Evolutionary conservation across 805 yeast species (phyloP).

Genomic region (Spathaspora sp.): DNA sequence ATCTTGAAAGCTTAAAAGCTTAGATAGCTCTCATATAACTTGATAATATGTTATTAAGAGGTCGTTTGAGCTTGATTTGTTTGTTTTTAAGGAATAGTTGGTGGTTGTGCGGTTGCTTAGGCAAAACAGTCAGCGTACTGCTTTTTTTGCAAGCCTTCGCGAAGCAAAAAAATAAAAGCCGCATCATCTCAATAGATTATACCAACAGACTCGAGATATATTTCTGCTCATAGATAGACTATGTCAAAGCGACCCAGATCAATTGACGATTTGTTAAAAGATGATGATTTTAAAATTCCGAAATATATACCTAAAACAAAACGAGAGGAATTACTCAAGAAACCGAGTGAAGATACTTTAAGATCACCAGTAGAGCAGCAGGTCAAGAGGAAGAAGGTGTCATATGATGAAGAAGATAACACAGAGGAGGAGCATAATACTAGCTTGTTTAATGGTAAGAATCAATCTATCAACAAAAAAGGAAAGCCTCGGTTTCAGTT

Average conservation of each 20-base stretch:
- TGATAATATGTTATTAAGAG: too few species aligned
- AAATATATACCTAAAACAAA: constrained; percentile 18
- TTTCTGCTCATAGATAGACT: neutral
- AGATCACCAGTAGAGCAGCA: constrained; percentile 3
- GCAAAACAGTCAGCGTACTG: too few species aligned
- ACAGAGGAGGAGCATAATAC: neutral
- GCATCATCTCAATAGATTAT: neutral
- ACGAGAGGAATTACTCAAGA: constrained; percentile 6
- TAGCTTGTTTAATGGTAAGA: neutral
- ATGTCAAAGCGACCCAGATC: constrained; percentile 24
- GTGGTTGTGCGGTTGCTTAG: too few species aligned
- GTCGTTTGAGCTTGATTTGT: too few species aligned
- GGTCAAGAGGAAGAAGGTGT: neutral
- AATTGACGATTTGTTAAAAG: constrained; percentile 18
- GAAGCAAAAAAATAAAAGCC: neutral
- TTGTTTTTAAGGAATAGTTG: too few species aligned
- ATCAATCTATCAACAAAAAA: constrained; percentile 2
- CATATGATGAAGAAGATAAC: neutral
- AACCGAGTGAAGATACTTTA: constrained; percentile 5
- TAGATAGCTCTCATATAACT: too few species aligned
- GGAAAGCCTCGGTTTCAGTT: constrained; percentile 49
- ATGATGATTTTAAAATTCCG: constrained; percentile 13
- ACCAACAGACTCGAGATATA: neutral
- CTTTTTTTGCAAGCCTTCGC: too few species aligned
- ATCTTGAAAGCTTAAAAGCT: too few species aligned